A percentile compares a stretch with the other conserved stretches of the same genome.
These are phyloP conservation scores for Pseudocercospora cruenta DNA, from an alignment of 2,329 filamentous ascomycete genomes.

Conservation along the genomic window DNA sequence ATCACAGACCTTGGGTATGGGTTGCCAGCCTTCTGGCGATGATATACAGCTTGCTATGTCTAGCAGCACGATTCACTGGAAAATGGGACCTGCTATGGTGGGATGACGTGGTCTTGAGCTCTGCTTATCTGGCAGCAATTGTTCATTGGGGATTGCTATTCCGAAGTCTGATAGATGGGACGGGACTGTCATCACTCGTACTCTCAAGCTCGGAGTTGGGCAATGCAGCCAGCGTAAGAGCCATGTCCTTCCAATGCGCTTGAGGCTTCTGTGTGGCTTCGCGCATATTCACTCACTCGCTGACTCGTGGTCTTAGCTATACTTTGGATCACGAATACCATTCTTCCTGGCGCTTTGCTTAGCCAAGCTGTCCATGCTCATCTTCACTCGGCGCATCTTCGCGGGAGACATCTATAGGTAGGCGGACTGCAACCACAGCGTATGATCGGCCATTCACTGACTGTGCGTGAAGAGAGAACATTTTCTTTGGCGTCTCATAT, in stretches of 20 bases:
- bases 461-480: conserved; percentile 15
- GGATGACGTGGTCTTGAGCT: conserved; percentile 26
- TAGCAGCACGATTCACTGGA: conserved; percentile 22
- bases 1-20: conserved; percentile 30
- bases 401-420: conserved; percentile 28
- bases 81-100: conserved; percentile 32
- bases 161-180: conserved; percentile 14
- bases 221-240: conserved; percentile 16
- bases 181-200: conserved; percentile 20
- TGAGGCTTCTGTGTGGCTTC: neutral
- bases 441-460: neutral
- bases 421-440: neutral
- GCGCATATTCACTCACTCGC: neutral
- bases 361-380: conserved; percentile 28
- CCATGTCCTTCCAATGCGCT: neutral
- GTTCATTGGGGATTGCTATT: conserved; percentile 28
- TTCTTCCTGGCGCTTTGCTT: conserved; percentile 28
- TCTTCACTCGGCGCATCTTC: conserved; percentile 31
- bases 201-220: conserved; percentile 15
- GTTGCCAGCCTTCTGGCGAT: conserved; percentile 24
- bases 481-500: conserved; percentile 27
- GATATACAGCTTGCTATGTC: conserved; percentile 29
- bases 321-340: conserved; percentile 27
- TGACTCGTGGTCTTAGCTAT: conserved; percentile 18
- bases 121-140: conserved; percentile 20